Conservation (phyloP, 768 basidiomycete species). For the Mycena leptocephala region DNA sequence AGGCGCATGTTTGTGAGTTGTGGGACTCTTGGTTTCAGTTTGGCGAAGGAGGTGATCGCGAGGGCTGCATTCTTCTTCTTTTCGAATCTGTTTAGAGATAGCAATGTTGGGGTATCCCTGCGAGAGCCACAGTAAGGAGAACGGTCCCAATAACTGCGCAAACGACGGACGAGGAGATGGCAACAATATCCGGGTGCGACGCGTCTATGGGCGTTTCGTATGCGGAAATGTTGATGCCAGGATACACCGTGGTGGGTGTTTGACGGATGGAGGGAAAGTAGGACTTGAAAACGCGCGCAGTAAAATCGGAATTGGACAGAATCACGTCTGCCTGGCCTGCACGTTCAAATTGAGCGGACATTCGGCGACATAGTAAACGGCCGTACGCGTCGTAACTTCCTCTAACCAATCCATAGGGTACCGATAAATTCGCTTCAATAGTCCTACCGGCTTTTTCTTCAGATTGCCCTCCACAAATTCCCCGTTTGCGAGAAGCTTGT, state of each 20-base stretch:
- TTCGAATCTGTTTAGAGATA: conserved; percentile 96
- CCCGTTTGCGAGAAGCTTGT: conserved; percentile 89
- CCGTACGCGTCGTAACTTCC: conserved; percentile 89
- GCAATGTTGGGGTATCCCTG: conserved; percentile 79
- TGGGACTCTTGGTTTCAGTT: conserved; percentile 55
- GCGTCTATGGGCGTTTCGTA: conserved; percentile 69
- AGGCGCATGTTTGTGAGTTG: conserved; percentile 68
- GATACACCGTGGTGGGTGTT: conserved; percentile 89
- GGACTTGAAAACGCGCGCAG: conserved; percentile 82
- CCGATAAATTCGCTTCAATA: conserved; percentile 86
- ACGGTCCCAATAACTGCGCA: background rate
- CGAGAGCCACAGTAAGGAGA: background rate
- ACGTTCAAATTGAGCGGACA: conserved; percentile 4
- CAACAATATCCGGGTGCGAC: conserved; percentile 66
- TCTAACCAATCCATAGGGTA: conserved; percentile 93
- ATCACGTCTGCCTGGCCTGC: conserved; percentile 92
- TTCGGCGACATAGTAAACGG: background rate
- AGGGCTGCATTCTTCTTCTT: conserved; percentile 93
- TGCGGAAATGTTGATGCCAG: conserved; percentile 88
- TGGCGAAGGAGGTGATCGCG: conserved; percentile 86
- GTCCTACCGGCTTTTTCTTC: conserved; percentile 56
- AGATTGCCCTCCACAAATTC: conserved; percentile 72
- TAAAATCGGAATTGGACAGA: conserved; percentile 94
- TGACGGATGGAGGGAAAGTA: conserved; percentile 81
- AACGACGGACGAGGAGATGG: conserved; percentile 72